Evolutionary conservation across 106 monocot species (phyloP).

Genomic region (Agapanthus africanus): DNA sequence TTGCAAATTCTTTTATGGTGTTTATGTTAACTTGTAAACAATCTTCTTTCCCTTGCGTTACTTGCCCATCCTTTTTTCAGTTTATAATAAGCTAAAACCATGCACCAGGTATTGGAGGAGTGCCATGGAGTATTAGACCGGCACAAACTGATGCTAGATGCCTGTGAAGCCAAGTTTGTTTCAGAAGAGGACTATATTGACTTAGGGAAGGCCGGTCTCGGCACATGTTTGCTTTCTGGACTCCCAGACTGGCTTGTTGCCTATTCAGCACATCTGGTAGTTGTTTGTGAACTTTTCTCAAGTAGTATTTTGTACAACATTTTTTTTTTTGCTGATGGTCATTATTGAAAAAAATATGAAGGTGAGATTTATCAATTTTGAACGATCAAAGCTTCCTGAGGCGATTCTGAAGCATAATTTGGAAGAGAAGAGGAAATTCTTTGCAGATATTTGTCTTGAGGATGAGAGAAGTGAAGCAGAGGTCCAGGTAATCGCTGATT

Average conservation of each 20-base stretch:
- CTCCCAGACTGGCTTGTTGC: conserved; percentile 95
- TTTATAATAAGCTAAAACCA: not conserved
- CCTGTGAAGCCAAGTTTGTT: conserved; percentile 80
- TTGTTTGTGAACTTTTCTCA: not conserved
- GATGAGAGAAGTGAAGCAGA: conserved; percentile 84
- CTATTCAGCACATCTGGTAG: conserved; percentile 89
- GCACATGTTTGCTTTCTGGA: conserved; percentile 76
- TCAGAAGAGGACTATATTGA: conserved; percentile 85
- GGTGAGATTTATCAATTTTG: conserved; percentile 95
- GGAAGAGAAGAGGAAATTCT: conserved; percentile 92
- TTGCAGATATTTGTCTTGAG: conserved; percentile 68
- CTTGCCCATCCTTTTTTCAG: not conserved
- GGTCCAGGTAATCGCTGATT: conserved; percentile 51
- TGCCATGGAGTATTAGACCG: conserved; percentile 90
- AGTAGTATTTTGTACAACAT: not conserved
- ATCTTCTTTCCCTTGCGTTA: not conserved
- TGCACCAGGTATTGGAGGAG: conserved; percentile 73
- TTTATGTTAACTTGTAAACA: not conserved
- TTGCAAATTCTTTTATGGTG: not conserved
- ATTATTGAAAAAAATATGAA: conserved; percentile 20
- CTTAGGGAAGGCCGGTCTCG: conserved; percentile 76
- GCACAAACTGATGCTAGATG: conserved; percentile 80
- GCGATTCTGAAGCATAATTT: conserved; percentile 82
- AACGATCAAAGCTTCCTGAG: conserved; percentile 83
- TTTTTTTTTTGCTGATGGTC: conserved; percentile 4